phyloP scores from a whole-genome alignment of 2,329 filamentous ascomycete species.

The Hirsutella rhossiliensis region DNA sequence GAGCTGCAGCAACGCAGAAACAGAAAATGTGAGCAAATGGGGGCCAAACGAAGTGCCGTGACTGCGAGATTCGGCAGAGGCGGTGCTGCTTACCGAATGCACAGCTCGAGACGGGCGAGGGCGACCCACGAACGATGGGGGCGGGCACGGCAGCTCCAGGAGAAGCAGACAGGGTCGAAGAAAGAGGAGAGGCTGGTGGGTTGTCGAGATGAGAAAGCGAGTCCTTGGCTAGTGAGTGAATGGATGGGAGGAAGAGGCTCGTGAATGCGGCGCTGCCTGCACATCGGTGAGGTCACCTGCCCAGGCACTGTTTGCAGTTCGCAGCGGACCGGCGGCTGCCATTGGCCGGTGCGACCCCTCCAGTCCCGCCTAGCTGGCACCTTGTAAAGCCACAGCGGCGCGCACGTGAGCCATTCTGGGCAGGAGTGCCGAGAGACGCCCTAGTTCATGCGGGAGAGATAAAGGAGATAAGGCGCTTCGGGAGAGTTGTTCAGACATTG shows the following conservation, averaged over 20 bases:
- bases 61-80: no score
- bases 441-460: neutral
- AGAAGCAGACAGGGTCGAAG: no score
- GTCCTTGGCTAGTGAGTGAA: neutral
- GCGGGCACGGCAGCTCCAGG: no score
- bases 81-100: no score
- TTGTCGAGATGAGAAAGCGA: neutral
- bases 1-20: neutral
- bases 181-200: neutral
- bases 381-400: slow-evolving; percentile 1
- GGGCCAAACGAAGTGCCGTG: neutral
- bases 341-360: slow-evolving; percentile 6
- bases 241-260: neutral
- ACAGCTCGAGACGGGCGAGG: no score
- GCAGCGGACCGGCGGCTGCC: neutral
- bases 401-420: slow-evolving; percentile 6
- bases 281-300: slow-evolving; percentile 10
- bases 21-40: neutral
- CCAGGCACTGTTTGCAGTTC: slow-evolving; percentile 9
- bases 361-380: slow-evolving; percentile 5
- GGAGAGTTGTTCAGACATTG: no score
- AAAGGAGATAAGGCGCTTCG: no score
- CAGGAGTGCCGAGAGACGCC: neutral
- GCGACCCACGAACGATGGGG: no score
- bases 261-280: slow-evolving; percentile 3